These are phyloP conservation scores for Solanum stenotomum DNA, from an alignment of 257 asterid species.

Conservation along the genomic window DNA sequence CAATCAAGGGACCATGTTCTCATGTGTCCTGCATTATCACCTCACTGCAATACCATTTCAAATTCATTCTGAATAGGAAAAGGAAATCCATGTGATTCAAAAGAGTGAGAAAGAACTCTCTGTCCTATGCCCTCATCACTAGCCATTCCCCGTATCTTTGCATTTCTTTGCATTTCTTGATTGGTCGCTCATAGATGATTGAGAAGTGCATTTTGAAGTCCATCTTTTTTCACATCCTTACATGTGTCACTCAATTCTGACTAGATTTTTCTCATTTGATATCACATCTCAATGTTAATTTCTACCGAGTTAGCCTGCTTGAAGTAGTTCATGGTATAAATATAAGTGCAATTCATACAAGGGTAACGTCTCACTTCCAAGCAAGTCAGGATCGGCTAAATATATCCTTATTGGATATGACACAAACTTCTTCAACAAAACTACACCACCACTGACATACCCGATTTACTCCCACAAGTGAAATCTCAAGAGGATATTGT, in stretches of 20 bases:
- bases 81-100: background rate
- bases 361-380: background rate
- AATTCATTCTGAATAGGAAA: background rate
- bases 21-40: background rate
- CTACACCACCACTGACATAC: background rate
- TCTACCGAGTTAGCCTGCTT: background rate
- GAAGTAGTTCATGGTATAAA: background rate
- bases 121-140: no score
- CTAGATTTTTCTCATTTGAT: background rate
- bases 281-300: background rate
- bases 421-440: background rate
- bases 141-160: no score
- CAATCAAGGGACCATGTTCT: background rate
- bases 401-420: background rate
- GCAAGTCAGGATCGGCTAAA: background rate
- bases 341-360: background rate
- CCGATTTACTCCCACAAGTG: background rate
- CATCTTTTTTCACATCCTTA: fast-evolving
- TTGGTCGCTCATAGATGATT: no score
- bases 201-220: background rate
- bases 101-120: no score
- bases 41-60: background rate
- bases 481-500: background rate
- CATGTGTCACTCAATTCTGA: background rate
- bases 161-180: no score